Base-by-base conservation (phyloP, 192 early-diverging fungal species). In the Cladochytrium replicatum region DNA sequence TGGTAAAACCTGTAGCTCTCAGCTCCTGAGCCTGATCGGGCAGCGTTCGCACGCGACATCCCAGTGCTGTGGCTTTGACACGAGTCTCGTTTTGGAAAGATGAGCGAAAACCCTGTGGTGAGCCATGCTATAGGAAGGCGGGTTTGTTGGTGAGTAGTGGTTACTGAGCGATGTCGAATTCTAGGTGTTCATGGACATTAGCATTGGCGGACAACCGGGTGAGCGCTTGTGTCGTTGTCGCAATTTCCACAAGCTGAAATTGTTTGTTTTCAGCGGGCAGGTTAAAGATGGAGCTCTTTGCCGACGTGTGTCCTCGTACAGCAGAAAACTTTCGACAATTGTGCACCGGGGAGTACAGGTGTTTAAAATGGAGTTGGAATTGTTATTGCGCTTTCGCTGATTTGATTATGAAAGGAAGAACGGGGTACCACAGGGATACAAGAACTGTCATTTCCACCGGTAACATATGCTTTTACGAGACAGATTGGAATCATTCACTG, bases 241-340 rank as follows among this genome's bases (percentile, higher is more conserved):
- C 46, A 51, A 48, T 8, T 54, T 19, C 8, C 25, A 19, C 17
- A 13, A 25, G 11, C 15, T 6, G 22, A 22, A n/a, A 22, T 1
- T 3, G 23, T 23, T 27, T 44, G 6, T 38, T 30, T 6, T 1
- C 27, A 66, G 74, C 55, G 29, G 74, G 74, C 5, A 54, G 74
- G 7, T 58, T 77, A 40, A 72, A 77, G 39, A 72, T 77, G 69
- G 74, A 77, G 46, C 61, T 75, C 6, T 83, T 82, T 68, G 72
- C 71, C 34, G 83, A 95, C 52, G 78, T 82, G 28, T 82, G 84
- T 15, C 94, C 94, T 60, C 84, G 83, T 76, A 94, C 91, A n/a
- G 82, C 82, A 28, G 88, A 97, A 64, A 97, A 97, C 83, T 97
- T 97, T 68, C 75, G 87, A 50, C 91, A 94, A 66, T 51, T 94